Evolutionary conservation across 2,329 filamentous ascomycete genomes (phyloP).

Genomic region (Keithomyces neogunnii): DNA sequence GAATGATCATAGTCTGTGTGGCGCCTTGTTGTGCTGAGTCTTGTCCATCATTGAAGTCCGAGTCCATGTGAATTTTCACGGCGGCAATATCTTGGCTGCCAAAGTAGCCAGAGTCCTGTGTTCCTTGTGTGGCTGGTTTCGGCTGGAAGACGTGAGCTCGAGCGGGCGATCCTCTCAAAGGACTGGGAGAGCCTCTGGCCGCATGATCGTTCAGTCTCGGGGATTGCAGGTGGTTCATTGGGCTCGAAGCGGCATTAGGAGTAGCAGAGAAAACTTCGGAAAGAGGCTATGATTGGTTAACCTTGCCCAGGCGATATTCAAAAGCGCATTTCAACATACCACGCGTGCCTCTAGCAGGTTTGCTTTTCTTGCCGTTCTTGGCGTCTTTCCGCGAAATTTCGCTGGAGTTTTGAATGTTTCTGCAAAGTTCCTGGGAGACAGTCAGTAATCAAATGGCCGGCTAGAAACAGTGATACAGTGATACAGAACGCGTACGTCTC

Average conservation of each 20-base stretch:
- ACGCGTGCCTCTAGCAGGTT: conserved; percentile 50
- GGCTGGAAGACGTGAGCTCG: conserved; percentile 22
- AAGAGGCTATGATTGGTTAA: conserved; percentile 41
- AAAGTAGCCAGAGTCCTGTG: conserved; percentile 61
- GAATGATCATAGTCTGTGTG: conserved; percentile 10
- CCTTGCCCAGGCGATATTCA: neutral
- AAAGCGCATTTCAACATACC: conserved; percentile 37
- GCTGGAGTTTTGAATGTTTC: conserved; percentile 95
- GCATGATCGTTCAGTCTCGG: conserved; percentile 52
- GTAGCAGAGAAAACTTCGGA: conserved; percentile 51
- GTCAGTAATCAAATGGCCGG: conserved; percentile 8
- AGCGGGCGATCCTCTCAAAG: conserved; percentile 23
- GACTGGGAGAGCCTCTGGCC: conserved; percentile 23
- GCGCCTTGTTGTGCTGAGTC: conserved; percentile 12
- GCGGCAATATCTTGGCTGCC: conserved; percentile 46
- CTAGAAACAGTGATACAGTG: neutral
- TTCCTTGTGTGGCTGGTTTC: conserved; percentile 15
- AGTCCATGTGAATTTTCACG: conserved; percentile 15
- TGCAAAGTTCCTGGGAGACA: conserved; percentile 62
- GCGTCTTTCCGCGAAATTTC: conserved; percentile 74
- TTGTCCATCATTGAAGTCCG: conserved; percentile 12
- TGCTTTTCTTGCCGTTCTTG: conserved; percentile 58
- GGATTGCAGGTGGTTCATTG: conserved; percentile 40
- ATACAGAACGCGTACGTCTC: conserved; percentile 54
- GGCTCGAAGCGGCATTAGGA: conserved; percentile 46